Evolutionary conservation across 352 stramenopile species (phyloP), one percentile per base, ranked within the genome.

Genomic region (Globisporangium nagaii): DNA sequence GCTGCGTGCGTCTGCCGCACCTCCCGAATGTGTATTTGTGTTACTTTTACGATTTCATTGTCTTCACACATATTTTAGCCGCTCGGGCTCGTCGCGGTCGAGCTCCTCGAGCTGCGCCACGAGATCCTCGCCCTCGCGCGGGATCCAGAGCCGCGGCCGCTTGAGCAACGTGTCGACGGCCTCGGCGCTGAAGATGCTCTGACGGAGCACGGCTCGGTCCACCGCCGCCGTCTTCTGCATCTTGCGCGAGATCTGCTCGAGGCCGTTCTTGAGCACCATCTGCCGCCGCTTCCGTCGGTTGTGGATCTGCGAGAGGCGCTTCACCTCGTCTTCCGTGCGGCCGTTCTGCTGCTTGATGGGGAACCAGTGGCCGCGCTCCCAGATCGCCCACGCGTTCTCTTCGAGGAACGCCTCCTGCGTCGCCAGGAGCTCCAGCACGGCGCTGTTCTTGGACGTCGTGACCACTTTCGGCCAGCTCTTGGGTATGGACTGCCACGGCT

Each of bases 331-430:
- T 12, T 60, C 50, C 0, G 55, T 71, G 34, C 65, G 67, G 19
- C 68, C 71, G 35, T 69, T 70, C 37, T 75, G 57, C 41, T 66
- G 58, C 42, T 78, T 77, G 65, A 81, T 79, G 0, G 71, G 71
- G 44, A 81, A 72, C 71, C 71, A 81, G 56, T 78, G 68, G 7
- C 31, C 58, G 27, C 71, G 66, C 48, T 81, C 71, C 71, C 71
- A 81, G 36, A 81, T 71, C 40, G 71, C 71, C 11, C 58, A 53
- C 9, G 54, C 63, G 39, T 81, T 66, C 17, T 65, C 46, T 41
- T 59, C 9, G 0, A 81, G 35, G n/a, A 81, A 76, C 13, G 63
- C 22, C 0, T 76, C 56, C 46, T 81, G 68, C 4, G 62, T 31
- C 10, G 45, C 13, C 2, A 62, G 39, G 19, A 81, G 59, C 34